A percentile compares a stretch with the other conserved stretches of the same genome.
These are phyloP conservation scores for Schrenkiella parvula DNA, from an alignment of 345 rosid species.

Conservation along the genomic window DNA sequence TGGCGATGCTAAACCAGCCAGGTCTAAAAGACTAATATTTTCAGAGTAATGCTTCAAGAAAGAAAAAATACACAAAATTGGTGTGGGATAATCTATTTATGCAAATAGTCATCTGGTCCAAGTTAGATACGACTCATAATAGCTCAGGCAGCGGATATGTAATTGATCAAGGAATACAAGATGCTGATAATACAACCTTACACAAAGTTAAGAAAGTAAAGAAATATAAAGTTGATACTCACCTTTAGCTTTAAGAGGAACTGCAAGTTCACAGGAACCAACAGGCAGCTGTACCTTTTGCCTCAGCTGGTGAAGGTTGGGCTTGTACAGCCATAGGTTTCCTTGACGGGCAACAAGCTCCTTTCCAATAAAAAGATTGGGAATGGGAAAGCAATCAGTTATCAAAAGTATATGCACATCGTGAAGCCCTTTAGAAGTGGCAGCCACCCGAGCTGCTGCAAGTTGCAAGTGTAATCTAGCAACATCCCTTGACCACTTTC, in stretches of 20 bases:
- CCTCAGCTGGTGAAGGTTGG: slow-evolving; percentile 56
- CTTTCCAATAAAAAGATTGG: slow-evolving; percentile 78
- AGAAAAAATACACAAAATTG: neutral
- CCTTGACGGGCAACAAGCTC: slow-evolving; percentile 55
- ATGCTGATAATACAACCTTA: neutral
- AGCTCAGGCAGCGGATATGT: neutral
- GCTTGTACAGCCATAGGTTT: slow-evolving; percentile 74
- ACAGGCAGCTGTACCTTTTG: slow-evolving; percentile 49
- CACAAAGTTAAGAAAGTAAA: neutral
- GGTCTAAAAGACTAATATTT: neutral
- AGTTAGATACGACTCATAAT: neutral
- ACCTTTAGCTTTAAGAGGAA: slow-evolving; percentile 84
- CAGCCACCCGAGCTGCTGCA: slow-evolving; percentile 74
- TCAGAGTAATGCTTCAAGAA: neutral
- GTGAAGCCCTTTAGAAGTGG: slow-evolving; percentile 68
- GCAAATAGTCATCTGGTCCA: neutral
- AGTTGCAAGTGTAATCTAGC: slow-evolving; percentile 84
- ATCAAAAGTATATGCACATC: slow-evolving; percentile 63
- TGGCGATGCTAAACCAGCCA: neutral
- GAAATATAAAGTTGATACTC: slow-evolving; percentile 18
- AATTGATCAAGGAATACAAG: neutral
- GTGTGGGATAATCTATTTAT: neutral
- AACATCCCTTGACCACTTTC: slow-evolving; percentile 80
- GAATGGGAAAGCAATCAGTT: slow-evolving; percentile 70
- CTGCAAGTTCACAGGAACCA: slow-evolving; percentile 89